Evolutionary conservation across 192 early-diverging fungal genomes (phyloP).

Genomic region (Chytriomyces confervae): DNA sequence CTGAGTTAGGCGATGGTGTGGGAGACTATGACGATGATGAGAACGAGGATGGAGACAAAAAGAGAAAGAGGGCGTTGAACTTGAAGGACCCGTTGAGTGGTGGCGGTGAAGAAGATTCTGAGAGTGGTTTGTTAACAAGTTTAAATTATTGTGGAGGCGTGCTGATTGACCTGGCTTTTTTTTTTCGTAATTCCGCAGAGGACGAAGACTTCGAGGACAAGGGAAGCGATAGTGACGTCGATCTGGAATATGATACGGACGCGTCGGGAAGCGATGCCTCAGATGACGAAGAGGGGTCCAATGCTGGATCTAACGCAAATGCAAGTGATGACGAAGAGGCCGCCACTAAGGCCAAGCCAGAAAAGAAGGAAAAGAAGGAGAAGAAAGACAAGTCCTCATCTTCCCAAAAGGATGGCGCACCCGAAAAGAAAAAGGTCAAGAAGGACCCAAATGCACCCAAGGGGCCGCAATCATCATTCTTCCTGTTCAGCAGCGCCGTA

Average conservation of each 20-base stretch:
- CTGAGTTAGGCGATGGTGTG: constrained; percentile 49
- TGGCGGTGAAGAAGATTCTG: constrained; percentile 35
- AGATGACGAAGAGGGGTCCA: constrained; percentile 35
- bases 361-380: constrained; percentile 31
- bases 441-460: constrained; percentile 88
- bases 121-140: constrained; percentile 24
- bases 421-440: constrained; percentile 65
- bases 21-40: constrained; percentile 48
- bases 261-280: constrained; percentile 8
- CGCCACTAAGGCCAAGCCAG: not conserved
- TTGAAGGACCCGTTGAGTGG: constrained; percentile 22
- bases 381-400: constrained; percentile 22
- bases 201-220: constrained; percentile 41
- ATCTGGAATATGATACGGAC: constrained; percentile 38
- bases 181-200: not conserved
- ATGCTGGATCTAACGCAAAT: constrained; percentile 13
- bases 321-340: constrained; percentile 20
- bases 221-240: constrained; percentile 34
- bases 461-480: constrained; percentile 80
- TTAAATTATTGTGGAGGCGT: too few relatives aligned
- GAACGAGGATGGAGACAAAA: constrained; percentile 37
- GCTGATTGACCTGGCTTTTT: too few relatives aligned
- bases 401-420: constrained; percentile 5
- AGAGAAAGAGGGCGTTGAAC: constrained; percentile 21
- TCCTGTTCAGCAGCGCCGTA: constrained; percentile 84